These are phyloP conservation scores for Apiospora arundinis DNA, from an alignment of 2,329 filamentous ascomycete genomes.

Conservation along the genomic window DNA sequence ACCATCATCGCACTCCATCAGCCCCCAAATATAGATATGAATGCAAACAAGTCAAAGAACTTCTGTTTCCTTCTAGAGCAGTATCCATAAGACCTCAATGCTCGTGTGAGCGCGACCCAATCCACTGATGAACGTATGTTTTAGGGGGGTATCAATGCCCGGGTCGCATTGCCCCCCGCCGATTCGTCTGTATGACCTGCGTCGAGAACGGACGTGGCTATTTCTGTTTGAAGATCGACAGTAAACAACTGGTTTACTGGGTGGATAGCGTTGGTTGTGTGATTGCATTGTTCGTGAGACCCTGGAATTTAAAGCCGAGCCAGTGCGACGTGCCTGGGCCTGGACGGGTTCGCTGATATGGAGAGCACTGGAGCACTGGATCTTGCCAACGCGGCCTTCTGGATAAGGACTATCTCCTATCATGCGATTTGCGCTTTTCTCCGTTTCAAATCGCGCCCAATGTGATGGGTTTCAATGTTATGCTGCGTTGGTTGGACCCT, in stretches of 20 bases:
- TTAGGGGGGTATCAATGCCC: not conserved
- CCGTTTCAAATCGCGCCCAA: slow-evolving; percentile 17
- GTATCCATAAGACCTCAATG: no score
- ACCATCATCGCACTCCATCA: not conserved
- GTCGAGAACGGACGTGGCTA: not conserved
- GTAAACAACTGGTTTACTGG: slow-evolving; percentile 17
- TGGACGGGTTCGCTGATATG: not conserved
- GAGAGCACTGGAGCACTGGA: not conserved
- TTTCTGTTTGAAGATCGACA: slow-evolving; percentile 17
- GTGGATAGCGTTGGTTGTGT: slow-evolving; percentile 11
- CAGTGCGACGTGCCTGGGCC: not conserved
- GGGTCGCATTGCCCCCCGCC: not conserved
- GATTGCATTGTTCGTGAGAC: slow-evolving; percentile 10
- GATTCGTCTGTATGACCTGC: not conserved
- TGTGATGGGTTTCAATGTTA: not conserved
- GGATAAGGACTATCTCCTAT: not conserved
- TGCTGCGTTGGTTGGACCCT: not conserved
- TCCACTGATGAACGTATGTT: not conserved
- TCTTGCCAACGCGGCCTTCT: not conserved
- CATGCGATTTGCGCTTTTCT: slow-evolving; percentile 1
- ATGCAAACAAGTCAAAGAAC: not conserved
- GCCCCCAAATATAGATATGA: not conserved
- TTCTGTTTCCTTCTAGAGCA: not conserved
- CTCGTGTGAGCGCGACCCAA: not conserved
- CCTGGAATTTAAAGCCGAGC: not conserved